A percentile compares a stretch with the other conserved stretches of the same genome.
Conservation (phyloP, 1,284 basidiomycete genomes). For the Ustilago nuda region DNA sequence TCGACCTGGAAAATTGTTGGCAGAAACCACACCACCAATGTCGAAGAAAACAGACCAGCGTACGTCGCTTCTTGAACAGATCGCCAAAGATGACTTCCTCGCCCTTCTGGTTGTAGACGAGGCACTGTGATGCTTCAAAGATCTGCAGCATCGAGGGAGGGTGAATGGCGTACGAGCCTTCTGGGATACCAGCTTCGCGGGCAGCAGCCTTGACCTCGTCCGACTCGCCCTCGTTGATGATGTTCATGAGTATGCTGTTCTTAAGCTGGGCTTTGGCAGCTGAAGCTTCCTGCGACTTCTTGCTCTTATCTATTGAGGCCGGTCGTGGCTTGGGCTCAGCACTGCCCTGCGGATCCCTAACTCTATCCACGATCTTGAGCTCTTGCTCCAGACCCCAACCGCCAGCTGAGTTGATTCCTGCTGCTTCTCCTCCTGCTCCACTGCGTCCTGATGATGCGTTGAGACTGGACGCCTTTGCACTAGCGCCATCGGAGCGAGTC, state of each 20-base stretch:
- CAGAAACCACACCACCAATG: constrained; percentile 77
- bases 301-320: constrained; percentile 34
- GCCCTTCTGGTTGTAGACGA: constrained; percentile 78
- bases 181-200: constrained; percentile 46
- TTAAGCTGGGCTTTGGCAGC: constrained; percentile 19
- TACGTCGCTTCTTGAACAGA: constrained; percentile 76
- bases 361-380: constrained; percentile 38
- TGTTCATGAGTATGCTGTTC: constrained; percentile 21
- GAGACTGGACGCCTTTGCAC: constrained; percentile 1
- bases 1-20: constrained; percentile 84
- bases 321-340: constrained; percentile 12
- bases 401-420: not conserved
- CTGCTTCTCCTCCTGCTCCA: not conserved
- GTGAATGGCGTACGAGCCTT: constrained; percentile 59
- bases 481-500: constrained; percentile 11
- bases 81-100: constrained; percentile 78
- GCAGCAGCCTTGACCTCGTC: constrained; percentile 48
- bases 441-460: not conserved
- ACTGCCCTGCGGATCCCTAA: constrained; percentile 11
- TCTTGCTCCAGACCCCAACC: constrained; percentile 50
- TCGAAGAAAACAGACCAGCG: constrained; percentile 75
- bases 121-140: constrained; percentile 75
- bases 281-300: constrained; percentile 14
- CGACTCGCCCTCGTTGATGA: constrained; percentile 40
- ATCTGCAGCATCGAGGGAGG: constrained; percentile 70